Evolutionary conservation across 345 rosid species (phyloP), one percentile per base, ranked within the genome.

Genomic region (Tarenaya hassleriana): DNA sequence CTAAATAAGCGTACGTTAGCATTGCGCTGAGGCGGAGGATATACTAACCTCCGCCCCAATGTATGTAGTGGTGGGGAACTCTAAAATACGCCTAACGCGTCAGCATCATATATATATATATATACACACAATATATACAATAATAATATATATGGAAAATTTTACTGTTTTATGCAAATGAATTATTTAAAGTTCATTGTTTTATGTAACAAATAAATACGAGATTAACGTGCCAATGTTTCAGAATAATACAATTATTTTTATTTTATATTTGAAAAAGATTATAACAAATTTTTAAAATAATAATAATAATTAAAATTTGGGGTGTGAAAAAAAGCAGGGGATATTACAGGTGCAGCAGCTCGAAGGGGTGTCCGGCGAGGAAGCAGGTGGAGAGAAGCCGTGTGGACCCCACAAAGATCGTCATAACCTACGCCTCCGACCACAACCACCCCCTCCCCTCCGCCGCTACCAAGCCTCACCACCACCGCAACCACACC

Each of bases 331-430:
- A 7, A n/a, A n/a, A n/a, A 18, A 31, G 19, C 77, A 84, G 94
- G 72, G 94, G 94, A 31, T 84, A 84, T 39, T 84, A 84, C 68
- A 70, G 94, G 54, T 84, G 94, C 37, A 84, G 88, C 19, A 78
- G 88, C 47, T 76, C 94, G 39, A 84, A 80, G 61, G 92, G 92
- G 10, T 84, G 92, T 61, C 92, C 88, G 10, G 92, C 88, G 8
- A 74, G 92, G 58, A 84, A 84, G 57, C 88, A 84, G 67, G 92
- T 84, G 15, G 92, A 84, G 62, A 76, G 86, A 13, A 84, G 83
- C 69, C 80, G 74, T 15, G 55, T 67, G 61, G 84, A 84, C 69
- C 88, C 94, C 34, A 31, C 82, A 9, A 71, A 61, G 63, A 71
- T 84, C 35, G 35, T 79, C 40, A 52, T 81, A 64, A 81, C 84